A percentile compares a stretch with the other conserved stretches of the same genome.
phyloP scores from a whole-genome alignment of 108 stramenopile species.

The Skeletonema tropicum region DNA sequence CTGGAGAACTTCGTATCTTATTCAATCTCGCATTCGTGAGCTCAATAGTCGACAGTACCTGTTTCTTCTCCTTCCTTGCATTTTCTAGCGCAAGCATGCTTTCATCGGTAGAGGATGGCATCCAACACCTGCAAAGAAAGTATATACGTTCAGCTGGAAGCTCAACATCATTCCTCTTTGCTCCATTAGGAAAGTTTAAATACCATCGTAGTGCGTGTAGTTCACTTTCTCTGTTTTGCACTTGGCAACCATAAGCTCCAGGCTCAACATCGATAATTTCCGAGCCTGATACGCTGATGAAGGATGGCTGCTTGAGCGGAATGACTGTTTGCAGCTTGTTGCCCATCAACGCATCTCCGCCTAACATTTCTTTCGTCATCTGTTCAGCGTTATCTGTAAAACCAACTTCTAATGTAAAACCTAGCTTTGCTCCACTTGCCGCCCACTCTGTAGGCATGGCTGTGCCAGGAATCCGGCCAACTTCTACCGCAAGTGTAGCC shows the following conservation, averaged over 20 bases:
- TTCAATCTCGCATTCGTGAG: too few species aligned
- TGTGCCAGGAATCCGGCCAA: slow-evolving; percentile 47
- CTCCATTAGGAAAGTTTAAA: slow-evolving; percentile 51
- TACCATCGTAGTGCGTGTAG: slow-evolving; percentile 43
- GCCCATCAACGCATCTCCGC: slow-evolving; percentile 25
- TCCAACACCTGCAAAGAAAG: slow-evolving; percentile 40
- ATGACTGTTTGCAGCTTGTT: slow-evolving; percentile 13
- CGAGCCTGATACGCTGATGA: slow-evolving; percentile 25
- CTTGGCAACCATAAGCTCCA: slow-evolving; percentile 41
- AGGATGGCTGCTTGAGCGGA: slow-evolving; percentile 39
- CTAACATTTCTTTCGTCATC: slow-evolving; percentile 37
- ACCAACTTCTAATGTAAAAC: slow-evolving; percentile 42
- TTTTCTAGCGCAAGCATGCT: too few species aligned
- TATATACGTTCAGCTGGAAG: slow-evolving; percentile 49
- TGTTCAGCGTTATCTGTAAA: slow-evolving; percentile 42
- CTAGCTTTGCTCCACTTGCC: slow-evolving; percentile 43
- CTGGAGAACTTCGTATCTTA: too few species aligned
- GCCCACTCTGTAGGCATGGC: slow-evolving; percentile 53
- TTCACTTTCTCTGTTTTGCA: slow-evolving; percentile 24
- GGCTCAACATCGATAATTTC: slow-evolving; percentile 30
- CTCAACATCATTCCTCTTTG: slow-evolving; percentile 46
- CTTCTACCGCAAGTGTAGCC: too few species aligned
- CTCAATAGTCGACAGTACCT: too few species aligned
- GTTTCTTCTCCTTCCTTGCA: too few species aligned
- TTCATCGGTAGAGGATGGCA: background rate